Percentiles rank a stretch among this genome's conserved stretches.
Conservation (phyloP, 371 early-diverging fungal genomes). For the Mucor racemosus region DNA sequence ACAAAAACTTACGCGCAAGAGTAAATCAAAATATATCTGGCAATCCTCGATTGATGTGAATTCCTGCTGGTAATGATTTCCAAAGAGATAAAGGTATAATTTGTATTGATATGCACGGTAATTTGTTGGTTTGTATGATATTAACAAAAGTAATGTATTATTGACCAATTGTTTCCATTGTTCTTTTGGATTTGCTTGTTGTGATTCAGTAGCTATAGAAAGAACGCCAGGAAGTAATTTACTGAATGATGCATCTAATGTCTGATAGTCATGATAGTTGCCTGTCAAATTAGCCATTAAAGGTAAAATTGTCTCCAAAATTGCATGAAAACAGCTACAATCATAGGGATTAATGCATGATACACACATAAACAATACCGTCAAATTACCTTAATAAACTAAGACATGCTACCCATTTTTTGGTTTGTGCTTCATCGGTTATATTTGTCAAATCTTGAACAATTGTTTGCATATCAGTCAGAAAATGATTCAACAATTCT, state of each 20-base stretch:
- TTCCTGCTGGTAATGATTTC: neutral
- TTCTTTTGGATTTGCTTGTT: slow-evolving; percentile 8
- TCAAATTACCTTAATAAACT: slow-evolving; percentile 31
- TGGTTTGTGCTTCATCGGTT: slow-evolving; percentile 5
- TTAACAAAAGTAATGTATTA: slow-evolving; percentile 1
- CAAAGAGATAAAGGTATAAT: slow-evolving; percentile 27
- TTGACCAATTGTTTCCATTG: slow-evolving; percentile 29
- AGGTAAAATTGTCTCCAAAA: slow-evolving; percentile 22
- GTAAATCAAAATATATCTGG: slow-evolving; percentile 17
- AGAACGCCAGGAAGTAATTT: slow-evolving; percentile 30
- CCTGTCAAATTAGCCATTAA: neutral
- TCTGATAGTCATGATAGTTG: neutral
- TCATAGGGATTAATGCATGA: neutral
- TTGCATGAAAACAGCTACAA: slow-evolving; percentile 24
- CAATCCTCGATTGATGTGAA: neutral
- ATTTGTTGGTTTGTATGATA: neutral
- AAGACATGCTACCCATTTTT: slow-evolving; percentile 26
- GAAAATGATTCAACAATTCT: slow-evolving; percentile 56
- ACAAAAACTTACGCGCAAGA: slow-evolving; percentile 30
- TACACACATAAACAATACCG: neutral
- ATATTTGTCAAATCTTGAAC: slow-evolving; percentile 15
- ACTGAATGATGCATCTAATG: slow-evolving; percentile 21
- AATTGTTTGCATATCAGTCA: slow-evolving; percentile 42
- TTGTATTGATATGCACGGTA: slow-evolving; percentile 30
- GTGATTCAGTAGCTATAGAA: slow-evolving; percentile 23